Evolutionary conservation across 2,329 filamentous ascomycete genomes (phyloP).

Genomic region (Colletotrichum incanum): DNA sequence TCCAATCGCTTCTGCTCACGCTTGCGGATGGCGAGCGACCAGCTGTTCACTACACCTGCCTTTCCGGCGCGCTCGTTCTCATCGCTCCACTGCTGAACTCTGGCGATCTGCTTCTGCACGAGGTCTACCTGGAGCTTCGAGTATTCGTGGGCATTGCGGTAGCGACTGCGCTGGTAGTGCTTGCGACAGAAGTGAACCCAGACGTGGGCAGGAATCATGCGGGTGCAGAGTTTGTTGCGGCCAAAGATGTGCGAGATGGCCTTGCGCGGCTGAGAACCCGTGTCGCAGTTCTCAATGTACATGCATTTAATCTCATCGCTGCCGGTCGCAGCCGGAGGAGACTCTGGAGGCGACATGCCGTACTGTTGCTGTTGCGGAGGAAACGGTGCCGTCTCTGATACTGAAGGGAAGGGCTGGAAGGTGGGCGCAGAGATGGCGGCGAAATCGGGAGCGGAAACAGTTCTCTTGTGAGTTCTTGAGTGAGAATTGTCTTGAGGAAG

Average conservation of each 20-base stretch:
- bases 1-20: slow-evolving; percentile 74
- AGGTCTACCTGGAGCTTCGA: slow-evolving; percentile 75
- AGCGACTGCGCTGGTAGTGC: slow-evolving; percentile 84
- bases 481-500: slow-evolving; percentile 43
- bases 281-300: slow-evolving; percentile 72
- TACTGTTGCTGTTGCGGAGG: slow-evolving; percentile 44
- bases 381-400: slow-evolving; percentile 39
- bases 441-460: slow-evolving; percentile 66
- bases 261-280: slow-evolving; percentile 76
- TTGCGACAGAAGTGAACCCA: slow-evolving; percentile 88
- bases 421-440: slow-evolving; percentile 47
- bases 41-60: slow-evolving; percentile 67
- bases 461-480: slow-evolving; percentile 62
- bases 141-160: slow-evolving; percentile 75
- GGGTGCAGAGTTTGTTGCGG: slow-evolving; percentile 84
- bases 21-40: slow-evolving; percentile 75
- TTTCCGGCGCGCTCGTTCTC: slow-evolving; percentile 57
- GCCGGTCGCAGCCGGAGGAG: slow-evolving; percentile 34
- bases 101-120: slow-evolving; percentile 73
- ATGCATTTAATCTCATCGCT: slow-evolving; percentile 60
- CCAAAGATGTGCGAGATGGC: slow-evolving; percentile 87
- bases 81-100: slow-evolving; percentile 75
- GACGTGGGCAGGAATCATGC: slow-evolving; percentile 76
- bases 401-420: slow-evolving; percentile 44
- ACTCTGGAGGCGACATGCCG: slow-evolving; percentile 34